Base-by-base conservation (phyloP, 176 grass and related monocot species). In the Avena sativa region DNA sequence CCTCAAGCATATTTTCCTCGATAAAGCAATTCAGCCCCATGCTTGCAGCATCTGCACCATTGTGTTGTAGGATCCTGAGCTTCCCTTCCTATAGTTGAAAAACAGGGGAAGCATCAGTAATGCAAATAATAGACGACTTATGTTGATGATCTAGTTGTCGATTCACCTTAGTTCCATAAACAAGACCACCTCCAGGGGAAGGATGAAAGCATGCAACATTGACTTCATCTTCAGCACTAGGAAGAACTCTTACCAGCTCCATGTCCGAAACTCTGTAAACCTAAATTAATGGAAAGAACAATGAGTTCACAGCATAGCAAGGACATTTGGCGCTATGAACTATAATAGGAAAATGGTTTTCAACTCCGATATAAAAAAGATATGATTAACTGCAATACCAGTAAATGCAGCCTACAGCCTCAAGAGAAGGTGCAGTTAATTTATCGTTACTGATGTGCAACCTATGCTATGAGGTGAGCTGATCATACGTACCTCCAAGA, bases 251-350 rank as follows among this genome's bases (percentile, higher is more conserved):
- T 84, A 99, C 92, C 61, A 99, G 94, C 85, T 94, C 92, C 97
- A 99, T 99, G 88, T 97, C 97, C 15, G 90, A 97, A 83, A 99
- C 97, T 92, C 97, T 94, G 83, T 99, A 99, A 47, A 99, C 94
- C 97, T 99, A 74, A 87, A 68, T 34, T 16, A 62, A 88, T 80
- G 50, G 50, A 89, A 68, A 47, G 77, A 81, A 84, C 43, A 89
- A 79, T 20, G 15, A 4, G 12, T 83, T 83, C 66, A 69, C 65
- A 71, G 52, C 23, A 57, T 58, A 81, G 49, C 32, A 9, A 79
- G 59, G 51, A 26, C 40, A 44, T 63, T 43, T 34, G 32, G n/a
- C 74, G 15, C 19, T 74, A 57, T 36, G 25, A 63, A 58, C 48
- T 65, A 57, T 21, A 64, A 74, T 75, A 87, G 40, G 40, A 8